Percentiles rank a stretch among this genome's conserved stretches.
phyloP scores from a whole-genome alignment of 768 basidiomycete genomes.

The Collybia sordida region DNA sequence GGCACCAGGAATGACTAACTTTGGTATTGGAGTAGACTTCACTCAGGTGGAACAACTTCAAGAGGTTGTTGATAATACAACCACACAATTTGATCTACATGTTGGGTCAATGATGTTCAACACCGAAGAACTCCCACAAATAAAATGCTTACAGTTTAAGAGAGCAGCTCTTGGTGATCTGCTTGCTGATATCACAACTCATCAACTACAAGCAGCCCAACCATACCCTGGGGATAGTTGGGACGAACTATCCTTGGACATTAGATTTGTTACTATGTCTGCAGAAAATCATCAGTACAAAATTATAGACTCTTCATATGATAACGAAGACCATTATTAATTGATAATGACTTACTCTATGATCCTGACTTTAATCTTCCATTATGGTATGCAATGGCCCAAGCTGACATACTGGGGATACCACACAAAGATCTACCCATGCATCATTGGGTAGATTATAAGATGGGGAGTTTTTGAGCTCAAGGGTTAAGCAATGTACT shows the following conservation, averaged over 20 bases:
- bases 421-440: not conserved
- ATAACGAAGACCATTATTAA: not conserved
- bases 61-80: too few species aligned
- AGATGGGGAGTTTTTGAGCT: not conserved
- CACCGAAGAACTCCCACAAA: too few species aligned
- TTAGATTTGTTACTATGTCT: not conserved
- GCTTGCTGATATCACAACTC: not conserved
- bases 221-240: not conserved
- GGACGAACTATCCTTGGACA: not conserved
- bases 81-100: too few species aligned
- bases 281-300: not conserved
- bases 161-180: not conserved
- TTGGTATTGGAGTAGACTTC: too few species aligned
- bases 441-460: too few species aligned
- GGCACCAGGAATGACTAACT: too few species aligned
- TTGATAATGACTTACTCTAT: not conserved
- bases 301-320: not conserved
- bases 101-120: too few species aligned
- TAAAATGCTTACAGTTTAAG: not conserved
- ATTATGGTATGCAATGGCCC: not conserved
- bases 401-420: not conserved
- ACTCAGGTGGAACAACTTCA: too few species aligned
- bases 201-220: not conserved
- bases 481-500: too few species aligned
- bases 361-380: conserved; percentile 3